Percentiles rank a stretch among this genome's conserved stretches.
Conservation (phyloP, 2,329 filamentous ascomycete genomes). For the Colletotrichum godetiae region DNA sequence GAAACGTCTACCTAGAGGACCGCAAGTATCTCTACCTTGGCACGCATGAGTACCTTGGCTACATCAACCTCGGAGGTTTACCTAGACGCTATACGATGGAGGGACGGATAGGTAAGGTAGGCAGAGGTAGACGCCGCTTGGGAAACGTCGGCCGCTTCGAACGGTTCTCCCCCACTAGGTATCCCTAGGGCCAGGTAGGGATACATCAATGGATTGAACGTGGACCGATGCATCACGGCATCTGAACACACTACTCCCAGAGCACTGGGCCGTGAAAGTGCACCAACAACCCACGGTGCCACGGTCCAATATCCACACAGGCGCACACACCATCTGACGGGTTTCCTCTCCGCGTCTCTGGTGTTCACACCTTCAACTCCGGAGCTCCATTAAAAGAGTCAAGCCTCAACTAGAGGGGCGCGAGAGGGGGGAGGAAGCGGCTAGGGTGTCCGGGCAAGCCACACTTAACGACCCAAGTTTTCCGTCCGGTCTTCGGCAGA, state of each 20-base stretch:
- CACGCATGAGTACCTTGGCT: background rate
- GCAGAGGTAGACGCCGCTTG: conserved; percentile 13
- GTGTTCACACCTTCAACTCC: background rate
- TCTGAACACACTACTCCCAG: background rate
- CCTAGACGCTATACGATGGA: conserved; percentile 27
- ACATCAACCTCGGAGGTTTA: background rate
- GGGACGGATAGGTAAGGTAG: conserved; percentile 26
- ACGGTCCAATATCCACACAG: background rate
- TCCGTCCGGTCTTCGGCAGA: conserved; percentile 36
- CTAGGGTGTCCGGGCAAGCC: conserved; percentile 20
- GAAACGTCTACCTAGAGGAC: background rate
- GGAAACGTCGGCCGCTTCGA: conserved; percentile 21
- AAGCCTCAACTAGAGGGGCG: conserved; percentile 2
- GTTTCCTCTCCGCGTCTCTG: background rate
- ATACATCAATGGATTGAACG: background rate
- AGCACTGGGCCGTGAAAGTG: background rate
- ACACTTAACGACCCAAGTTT: conserved; percentile 23
- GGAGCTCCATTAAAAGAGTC: background rate
- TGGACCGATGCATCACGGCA: background rate
- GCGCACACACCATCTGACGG: background rate
- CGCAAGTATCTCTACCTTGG: background rate
- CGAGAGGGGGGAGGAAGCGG: background rate
- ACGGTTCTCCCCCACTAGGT: conserved; percentile 11
- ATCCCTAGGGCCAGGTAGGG: background rate
- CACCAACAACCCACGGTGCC: background rate